Evolutionary conservation across 1,139 yeast species (phyloP).

Genomic region (Ogataea hybrid): DNA sequence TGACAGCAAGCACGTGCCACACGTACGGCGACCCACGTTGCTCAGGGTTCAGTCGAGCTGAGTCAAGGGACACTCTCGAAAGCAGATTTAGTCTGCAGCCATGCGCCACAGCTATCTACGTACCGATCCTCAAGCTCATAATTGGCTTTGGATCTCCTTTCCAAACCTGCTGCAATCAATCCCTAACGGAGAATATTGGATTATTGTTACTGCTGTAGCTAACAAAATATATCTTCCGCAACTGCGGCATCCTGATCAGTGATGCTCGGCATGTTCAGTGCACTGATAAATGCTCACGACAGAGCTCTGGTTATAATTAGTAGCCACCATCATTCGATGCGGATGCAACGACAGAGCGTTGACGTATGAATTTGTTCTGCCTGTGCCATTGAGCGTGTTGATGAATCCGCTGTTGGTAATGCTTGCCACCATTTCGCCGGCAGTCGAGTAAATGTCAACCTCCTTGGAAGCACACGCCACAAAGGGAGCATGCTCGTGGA

Average conservation of each 20-base stretch:
- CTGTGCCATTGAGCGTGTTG: conserved; percentile 38
- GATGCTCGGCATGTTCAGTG: conserved; percentile 3
- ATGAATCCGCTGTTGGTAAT: conserved; percentile 43
- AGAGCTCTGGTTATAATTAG: conserved; percentile 78
- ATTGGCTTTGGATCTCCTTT: too few species aligned
- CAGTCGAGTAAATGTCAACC: conserved; percentile 84
- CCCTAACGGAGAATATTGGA: too few species aligned
- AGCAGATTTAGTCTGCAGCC: too few species aligned
- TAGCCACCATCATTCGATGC: conserved; percentile 90
- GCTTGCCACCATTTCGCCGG: conserved; percentile 68
- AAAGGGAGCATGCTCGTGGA: conserved; percentile 96
- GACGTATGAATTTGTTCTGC: conserved; percentile 51
- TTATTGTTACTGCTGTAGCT: too few species aligned
- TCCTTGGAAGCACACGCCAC: conserved; percentile 82
- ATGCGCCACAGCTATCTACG: too few species aligned
- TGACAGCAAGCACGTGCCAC: too few species aligned
- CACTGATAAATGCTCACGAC: conserved; percentile 67
- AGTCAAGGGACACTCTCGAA: too few species aligned
- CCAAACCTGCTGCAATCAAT: too few species aligned
- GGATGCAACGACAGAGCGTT: conserved; percentile 83
- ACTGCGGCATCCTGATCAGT: background rate
- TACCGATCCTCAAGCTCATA: too few species aligned
- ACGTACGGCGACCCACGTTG: too few species aligned
- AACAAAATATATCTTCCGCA: too few species aligned
- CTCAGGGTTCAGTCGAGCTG: too few species aligned